A percentile compares a stretch with the other conserved stretches of the same genome.
These are phyloP conservation scores for Heteromeles arbutifolia DNA, from an alignment of 306 rosid genomes.

Conservation along the genomic window DNA sequence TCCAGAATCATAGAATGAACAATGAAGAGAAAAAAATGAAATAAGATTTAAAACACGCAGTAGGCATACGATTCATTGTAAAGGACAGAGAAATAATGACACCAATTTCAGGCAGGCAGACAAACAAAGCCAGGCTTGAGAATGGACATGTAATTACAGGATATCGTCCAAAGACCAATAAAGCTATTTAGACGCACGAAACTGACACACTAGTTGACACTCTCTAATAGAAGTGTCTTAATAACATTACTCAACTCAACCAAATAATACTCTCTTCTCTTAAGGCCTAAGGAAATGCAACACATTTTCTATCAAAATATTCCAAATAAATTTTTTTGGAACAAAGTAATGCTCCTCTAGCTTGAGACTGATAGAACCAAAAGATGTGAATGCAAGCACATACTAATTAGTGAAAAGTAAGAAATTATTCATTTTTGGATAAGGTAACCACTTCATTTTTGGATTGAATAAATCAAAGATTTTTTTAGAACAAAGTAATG, in stretches of 20 bases:
- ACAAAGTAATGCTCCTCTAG: too few species aligned
- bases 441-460: too few species aligned
- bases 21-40: neutral
- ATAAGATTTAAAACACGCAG: neutral
- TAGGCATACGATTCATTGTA: neutral
- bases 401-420: neutral
- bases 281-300: neutral
- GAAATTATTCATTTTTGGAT: neutral
- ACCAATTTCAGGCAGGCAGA: neutral
- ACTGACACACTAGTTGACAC: neutral
- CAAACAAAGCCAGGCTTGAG: neutral
- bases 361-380: neutral
- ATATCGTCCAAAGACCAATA: neutral
- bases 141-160: neutral
- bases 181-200: too few species aligned
- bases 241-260: too few species aligned
- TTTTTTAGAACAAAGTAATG: too few species aligned
- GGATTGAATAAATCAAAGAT: too few species aligned
- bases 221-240: too few species aligned
- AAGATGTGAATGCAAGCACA: neutral
- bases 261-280: neutral
- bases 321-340: too few species aligned
- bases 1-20: neutral
- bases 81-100: neutral
- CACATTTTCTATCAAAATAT: neutral